These are phyloP conservation scores for Sindora glabra DNA, from an alignment of 306 rosid species.

Conservation along the genomic window DNA sequence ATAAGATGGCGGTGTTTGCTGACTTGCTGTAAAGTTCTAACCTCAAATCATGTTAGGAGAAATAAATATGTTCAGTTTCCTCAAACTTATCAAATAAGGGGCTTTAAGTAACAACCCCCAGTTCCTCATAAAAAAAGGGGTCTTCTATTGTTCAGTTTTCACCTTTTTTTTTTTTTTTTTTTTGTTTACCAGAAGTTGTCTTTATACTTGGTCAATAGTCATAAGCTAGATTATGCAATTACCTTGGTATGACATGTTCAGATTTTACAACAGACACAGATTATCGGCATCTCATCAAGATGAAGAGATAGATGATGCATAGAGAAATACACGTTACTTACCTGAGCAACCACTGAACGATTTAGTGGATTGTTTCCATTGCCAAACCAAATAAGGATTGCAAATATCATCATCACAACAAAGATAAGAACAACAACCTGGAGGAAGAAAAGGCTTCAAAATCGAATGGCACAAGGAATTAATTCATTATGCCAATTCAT, in stretches of 20 bases:
- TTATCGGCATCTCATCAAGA: not conserved
- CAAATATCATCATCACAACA: slow-evolving; percentile 37
- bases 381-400: slow-evolving; percentile 52
- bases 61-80: too few species aligned
- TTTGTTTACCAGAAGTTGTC: not conserved
- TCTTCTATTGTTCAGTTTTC: not conserved
- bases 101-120: too few species aligned
- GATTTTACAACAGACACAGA: not conserved
- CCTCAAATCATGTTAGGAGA: too few species aligned
- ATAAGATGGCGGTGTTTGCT: too few species aligned
- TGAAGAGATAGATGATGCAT: not conserved
- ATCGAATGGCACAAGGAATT: slow-evolving; percentile 5
- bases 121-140: too few species aligned
- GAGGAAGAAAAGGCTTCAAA: slow-evolving; percentile 15
- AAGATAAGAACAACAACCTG: slow-evolving; percentile 49
- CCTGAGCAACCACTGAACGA: slow-evolving; percentile 51
- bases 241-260: not conserved
- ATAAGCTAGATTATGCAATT: not conserved
- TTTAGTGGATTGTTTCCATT: slow-evolving; percentile 37
- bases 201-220: not conserved
- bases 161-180: not conserved
- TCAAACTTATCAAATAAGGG: too few species aligned
- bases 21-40: too few species aligned
- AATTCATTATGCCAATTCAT: not conserved
- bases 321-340: slow-evolving; percentile 16